Evolutionary conservation across 1,284 basidiomycete species (phyloP).

Genomic region (Cryptococcus sp.): DNA sequence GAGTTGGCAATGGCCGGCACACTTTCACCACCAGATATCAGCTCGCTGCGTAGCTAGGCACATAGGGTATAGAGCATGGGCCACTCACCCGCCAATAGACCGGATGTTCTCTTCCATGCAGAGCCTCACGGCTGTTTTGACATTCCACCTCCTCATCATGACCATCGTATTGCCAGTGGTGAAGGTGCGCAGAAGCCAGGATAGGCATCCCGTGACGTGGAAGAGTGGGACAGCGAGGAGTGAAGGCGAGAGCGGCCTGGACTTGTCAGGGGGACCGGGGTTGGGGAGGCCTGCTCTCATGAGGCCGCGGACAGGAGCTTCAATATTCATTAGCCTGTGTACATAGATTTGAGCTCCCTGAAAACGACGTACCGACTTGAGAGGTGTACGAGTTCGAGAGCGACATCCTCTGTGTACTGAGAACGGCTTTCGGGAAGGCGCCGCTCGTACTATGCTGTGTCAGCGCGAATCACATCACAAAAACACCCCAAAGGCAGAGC

Average conservation of each 20-base stretch:
- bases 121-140: conserved; percentile 27
- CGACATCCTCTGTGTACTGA: conserved; percentile 41
- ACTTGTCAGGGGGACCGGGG: no score
- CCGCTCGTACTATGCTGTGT: conserved; percentile 30
- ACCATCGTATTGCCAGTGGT: conserved; percentile 40
- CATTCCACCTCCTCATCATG: conserved; percentile 37
- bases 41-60: neutral
- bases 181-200: conserved; percentile 38
- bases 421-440: conserved; percentile 35
- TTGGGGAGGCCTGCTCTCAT: no score
- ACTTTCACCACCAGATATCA: conserved; percentile 15
- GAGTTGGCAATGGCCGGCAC: conserved; percentile 40
- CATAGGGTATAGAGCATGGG: neutral
- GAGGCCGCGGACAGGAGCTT: no score
- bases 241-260: neutral
- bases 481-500: neutral
- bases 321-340: no score
- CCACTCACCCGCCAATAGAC: conserved; percentile 40
- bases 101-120: conserved; percentile 31
- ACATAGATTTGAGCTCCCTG: no score
- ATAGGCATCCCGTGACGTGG: conserved; percentile 44
- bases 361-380: conserved; percentile 25
- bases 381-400: conserved; percentile 34
- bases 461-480: conserved; percentile 1
- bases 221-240: conserved; percentile 45